These are phyloP conservation scores for Neltuma alba DNA, from an alignment of 306 rosid genomes.

Conservation along the genomic window DNA sequence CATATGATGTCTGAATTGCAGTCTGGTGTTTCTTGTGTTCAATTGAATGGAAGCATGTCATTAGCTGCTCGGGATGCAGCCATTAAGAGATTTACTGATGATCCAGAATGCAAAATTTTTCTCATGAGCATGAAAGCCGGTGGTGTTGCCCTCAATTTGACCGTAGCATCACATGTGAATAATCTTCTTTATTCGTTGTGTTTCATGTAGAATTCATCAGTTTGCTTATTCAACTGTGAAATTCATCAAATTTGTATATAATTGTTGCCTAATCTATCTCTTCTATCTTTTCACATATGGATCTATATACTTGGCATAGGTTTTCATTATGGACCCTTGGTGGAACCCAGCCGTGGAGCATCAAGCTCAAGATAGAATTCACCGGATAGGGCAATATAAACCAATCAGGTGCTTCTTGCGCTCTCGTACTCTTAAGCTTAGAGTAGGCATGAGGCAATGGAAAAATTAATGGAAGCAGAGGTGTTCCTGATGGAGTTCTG, in stretches of 20 bases:
- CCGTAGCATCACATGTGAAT: constrained; percentile 87
- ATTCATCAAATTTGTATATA: not conserved
- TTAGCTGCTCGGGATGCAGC: constrained; percentile 75
- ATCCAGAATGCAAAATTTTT: constrained; percentile 87
- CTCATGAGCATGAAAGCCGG: constrained; percentile 99
- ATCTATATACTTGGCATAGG: constrained; percentile 48
- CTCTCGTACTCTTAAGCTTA: not conserved
- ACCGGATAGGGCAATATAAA: constrained; percentile 90
- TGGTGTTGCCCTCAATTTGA: constrained; percentile 94
- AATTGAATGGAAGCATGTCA: constrained; percentile 86
- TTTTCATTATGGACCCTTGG: constrained; percentile 98
- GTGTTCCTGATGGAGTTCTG: constrained; percentile 4
- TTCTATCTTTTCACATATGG: constrained; percentile 12
- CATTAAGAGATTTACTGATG: constrained; percentile 72
- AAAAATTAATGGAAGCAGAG: constrained; percentile 2
- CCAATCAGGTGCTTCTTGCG: constrained; percentile 73
- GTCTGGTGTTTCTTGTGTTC: constrained; percentile 85
- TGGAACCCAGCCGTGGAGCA: constrained; percentile 98
- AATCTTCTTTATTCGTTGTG: constrained; percentile 23
- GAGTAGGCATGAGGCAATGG: not conserved
- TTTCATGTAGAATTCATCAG: not conserved
- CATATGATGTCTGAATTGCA: constrained; percentile 46
- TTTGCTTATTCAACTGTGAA: constrained; percentile 25
- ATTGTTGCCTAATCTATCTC: not conserved
- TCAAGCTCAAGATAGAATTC: constrained; percentile 96